A percentile compares a stretch with the other conserved stretches of the same genome.
These are phyloP conservation scores for Ciborinia camelliae DNA, from an alignment of 2,329 filamentous ascomycete genomes.

Conservation along the genomic window DNA sequence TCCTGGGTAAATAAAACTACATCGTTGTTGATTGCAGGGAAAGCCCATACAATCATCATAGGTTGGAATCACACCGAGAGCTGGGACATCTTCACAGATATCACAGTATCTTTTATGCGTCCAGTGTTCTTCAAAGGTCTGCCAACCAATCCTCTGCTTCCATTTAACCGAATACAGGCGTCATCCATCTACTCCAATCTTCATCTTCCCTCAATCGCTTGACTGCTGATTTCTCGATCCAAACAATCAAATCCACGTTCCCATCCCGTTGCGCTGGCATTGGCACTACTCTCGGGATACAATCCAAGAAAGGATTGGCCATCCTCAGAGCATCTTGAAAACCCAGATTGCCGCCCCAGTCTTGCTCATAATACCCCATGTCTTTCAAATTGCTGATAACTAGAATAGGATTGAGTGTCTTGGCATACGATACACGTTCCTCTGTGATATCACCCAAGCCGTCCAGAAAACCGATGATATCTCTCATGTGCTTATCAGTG, in stretches of 20 bases:
- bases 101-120: not conserved
- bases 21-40: not conserved
- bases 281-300: not conserved
- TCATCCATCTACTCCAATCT: constrained; percentile 8
- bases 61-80: not conserved
- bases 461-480: not conserved
- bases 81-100: no score
- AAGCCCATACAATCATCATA: not conserved
- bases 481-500: constrained; percentile 1
- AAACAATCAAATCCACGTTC: constrained; percentile 1
- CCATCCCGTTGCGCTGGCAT: constrained; percentile 3
- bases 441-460: constrained; percentile 6
- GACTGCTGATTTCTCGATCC: constrained; percentile 2
- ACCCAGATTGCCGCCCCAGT: constrained; percentile 10
- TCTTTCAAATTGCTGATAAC: constrained; percentile 15
- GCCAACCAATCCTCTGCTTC: not conserved
- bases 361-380: not conserved
- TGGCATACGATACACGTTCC: constrained; percentile 7
- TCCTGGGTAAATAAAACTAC: no score
- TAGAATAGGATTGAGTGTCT: constrained; percentile 4
- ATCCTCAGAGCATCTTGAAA: not conserved
- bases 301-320: constrained; percentile 6
- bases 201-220: constrained; percentile 11
- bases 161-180: not conserved
- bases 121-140: no score